phyloP scores from a whole-genome alignment of 169 alveolate genomes.

The Eimeria nieschulzi region DNA sequence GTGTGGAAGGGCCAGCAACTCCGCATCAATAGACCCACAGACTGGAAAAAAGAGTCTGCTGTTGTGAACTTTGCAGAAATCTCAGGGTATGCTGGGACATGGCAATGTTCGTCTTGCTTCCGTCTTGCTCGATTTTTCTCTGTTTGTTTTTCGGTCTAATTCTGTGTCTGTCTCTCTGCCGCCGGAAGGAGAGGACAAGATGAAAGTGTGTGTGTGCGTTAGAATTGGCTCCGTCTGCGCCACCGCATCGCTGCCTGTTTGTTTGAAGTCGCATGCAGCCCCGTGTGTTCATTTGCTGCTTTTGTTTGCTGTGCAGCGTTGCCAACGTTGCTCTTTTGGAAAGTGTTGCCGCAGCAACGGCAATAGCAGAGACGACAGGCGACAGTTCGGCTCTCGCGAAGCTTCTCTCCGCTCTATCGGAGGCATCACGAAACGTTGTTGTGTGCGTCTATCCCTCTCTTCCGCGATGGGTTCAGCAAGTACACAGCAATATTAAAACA shows the following conservation, averaged over 20 bases:
- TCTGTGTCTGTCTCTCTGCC: background rate
- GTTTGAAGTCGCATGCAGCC: no score
- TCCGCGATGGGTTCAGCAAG: background rate
- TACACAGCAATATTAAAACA: background rate
- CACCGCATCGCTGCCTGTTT: no score
- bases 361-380: background rate
- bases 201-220: no score
- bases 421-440: background rate
- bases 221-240: no score
- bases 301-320: background rate
- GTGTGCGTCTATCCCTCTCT: background rate
- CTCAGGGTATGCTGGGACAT: constrained; percentile 21
- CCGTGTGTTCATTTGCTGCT: background rate
- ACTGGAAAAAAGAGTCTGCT: constrained; percentile 49
- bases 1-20: constrained; percentile 70
- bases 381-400: background rate
- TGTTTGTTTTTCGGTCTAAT: no score
- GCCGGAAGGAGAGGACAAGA: no score
- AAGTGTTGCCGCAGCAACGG: background rate
- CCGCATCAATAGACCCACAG: constrained; percentile 69
- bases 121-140: background rate
- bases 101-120: no score
- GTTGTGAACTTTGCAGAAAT: background rate
- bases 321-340: background rate
- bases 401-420: background rate